Conservation (phyloP, 2,329 filamentous ascomycete species). For the Didymosphaeria variabile region DNA sequence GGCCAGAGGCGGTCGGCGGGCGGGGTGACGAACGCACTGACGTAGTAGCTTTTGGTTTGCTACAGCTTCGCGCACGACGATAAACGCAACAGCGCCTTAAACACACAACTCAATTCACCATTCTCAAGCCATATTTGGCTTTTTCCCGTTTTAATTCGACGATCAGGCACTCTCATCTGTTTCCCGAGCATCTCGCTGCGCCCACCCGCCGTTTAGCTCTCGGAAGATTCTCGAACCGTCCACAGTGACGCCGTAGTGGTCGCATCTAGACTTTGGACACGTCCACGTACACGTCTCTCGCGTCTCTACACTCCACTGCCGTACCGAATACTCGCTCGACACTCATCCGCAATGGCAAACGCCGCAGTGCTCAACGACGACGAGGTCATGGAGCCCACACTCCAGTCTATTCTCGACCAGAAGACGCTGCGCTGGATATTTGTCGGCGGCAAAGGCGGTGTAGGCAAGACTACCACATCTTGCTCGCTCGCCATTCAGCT, state of each 20-base stretch:
- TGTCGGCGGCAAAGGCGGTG: slow-evolving; percentile 96
- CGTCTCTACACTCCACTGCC: background rate
- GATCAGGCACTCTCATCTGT: background rate
- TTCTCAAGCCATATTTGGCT: background rate
- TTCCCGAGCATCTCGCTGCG: background rate
- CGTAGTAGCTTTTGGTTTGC: slow-evolving; percentile 1
- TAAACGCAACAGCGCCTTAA: background rate
- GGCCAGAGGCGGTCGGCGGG: too few relatives aligned
- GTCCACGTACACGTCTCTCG: background rate
- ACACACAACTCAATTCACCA: background rate
- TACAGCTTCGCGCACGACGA: background rate
- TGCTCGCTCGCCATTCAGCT: slow-evolving; percentile 98
- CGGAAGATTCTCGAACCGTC: slow-evolving; percentile 19
- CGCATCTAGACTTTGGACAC: background rate
- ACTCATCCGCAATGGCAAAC: slow-evolving; percentile 47
- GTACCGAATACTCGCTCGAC: background rate
- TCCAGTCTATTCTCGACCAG: slow-evolving; percentile 95
- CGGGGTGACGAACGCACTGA: slow-evolving; percentile 11
- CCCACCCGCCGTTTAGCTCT: slow-evolving; percentile 5
- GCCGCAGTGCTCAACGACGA: slow-evolving; percentile 62
- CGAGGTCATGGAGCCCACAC: slow-evolving; percentile 85
- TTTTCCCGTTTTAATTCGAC: background rate
- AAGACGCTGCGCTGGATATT: slow-evolving; percentile 98
- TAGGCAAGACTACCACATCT: slow-evolving; percentile 99
- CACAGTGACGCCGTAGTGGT: background rate